These are phyloP conservation scores for Tolypocladium guangdongense DNA, from an alignment of 2,329 filamentous ascomycete species.

Conservation along the genomic window DNA sequence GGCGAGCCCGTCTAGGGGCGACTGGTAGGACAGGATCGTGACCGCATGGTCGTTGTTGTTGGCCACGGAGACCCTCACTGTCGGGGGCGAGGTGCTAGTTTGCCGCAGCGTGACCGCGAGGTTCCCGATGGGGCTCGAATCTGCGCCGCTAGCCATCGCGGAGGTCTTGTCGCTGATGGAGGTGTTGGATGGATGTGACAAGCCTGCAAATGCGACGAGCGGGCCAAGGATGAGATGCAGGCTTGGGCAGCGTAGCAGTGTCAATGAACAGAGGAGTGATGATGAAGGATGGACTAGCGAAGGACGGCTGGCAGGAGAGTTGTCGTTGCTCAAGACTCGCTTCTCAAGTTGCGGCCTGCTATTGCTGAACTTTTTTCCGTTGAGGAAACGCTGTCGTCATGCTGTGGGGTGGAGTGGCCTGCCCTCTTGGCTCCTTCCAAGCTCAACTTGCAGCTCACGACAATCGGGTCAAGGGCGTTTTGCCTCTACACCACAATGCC, in stretches of 20 bases:
- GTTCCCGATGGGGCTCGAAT: constrained; percentile 7
- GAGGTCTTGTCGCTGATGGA: neutral
- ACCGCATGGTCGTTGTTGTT: constrained; percentile 24
- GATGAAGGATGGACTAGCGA: neutral
- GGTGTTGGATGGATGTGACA: neutral
- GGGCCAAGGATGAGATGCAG: neutral
- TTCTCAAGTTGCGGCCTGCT: neutral
- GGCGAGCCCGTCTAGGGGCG: constrained; percentile 25
- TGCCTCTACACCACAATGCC: too few species aligned
- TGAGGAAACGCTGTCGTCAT: neutral
- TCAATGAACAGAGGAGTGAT: neutral
- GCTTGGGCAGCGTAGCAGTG: neutral
- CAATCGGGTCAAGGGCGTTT: neutral
- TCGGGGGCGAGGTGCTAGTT: constrained; percentile 19
- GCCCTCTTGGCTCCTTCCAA: neutral
- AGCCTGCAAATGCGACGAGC: neutral
- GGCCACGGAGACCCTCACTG: constrained; percentile 23
- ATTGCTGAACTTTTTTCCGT: neutral
- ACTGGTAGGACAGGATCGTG: constrained; percentile 26
- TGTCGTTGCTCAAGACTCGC: neutral
- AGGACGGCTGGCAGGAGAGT: neutral
- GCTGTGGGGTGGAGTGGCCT: neutral
- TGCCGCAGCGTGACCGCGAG: constrained; percentile 22
- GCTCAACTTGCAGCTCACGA: neutral
- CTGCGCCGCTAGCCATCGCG: neutral